phyloP scores from a whole-genome alignment of 2,329 filamentous ascomycete genomes.

The Colletotrichum tabaci region DNA sequence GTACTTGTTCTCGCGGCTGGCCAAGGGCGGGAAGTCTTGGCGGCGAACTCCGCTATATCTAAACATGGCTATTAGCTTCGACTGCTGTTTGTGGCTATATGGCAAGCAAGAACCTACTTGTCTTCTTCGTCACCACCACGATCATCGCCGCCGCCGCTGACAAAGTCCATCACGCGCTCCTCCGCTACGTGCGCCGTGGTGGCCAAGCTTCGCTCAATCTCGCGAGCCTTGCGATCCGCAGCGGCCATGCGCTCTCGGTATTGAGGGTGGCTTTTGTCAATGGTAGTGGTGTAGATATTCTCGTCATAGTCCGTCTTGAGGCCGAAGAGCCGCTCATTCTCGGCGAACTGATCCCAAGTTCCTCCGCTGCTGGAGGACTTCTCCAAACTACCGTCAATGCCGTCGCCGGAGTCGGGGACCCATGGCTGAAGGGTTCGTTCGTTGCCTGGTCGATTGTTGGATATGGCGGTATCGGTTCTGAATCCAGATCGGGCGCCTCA shows the following conservation, averaged over 20 bases:
- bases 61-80: slow-evolving; percentile 12
- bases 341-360: slow-evolving; percentile 94
- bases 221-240: slow-evolving; percentile 87
- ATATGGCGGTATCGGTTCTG: slow-evolving; percentile 91
- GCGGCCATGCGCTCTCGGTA: slow-evolving; percentile 84
- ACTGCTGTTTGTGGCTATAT: neutral
- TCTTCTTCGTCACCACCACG: slow-evolving; percentile 90
- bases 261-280: slow-evolving; percentile 86
- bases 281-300: slow-evolving; percentile 92
- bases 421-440: slow-evolving; percentile 87
- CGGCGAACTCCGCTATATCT: slow-evolving; percentile 94
- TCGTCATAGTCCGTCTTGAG: slow-evolving; percentile 93
- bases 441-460: slow-evolving; percentile 76
- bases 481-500: slow-evolving; percentile 79
- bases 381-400: slow-evolving; percentile 80
- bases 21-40: slow-evolving; percentile 79
- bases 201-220: slow-evolving; percentile 85
- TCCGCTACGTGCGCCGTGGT: slow-evolving; percentile 89
- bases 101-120: slow-evolving; percentile 71
- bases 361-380: slow-evolving; percentile 59
- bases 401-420: slow-evolving; percentile 77
- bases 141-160: slow-evolving; percentile 72
- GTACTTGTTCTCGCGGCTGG: slow-evolving; percentile 78
- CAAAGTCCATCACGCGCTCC: slow-evolving; percentile 82
- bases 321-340: slow-evolving; percentile 90